Base-by-base conservation (phyloP, 2,329 filamentous ascomycete genomes). In the Neurospora crassa region DNA sequence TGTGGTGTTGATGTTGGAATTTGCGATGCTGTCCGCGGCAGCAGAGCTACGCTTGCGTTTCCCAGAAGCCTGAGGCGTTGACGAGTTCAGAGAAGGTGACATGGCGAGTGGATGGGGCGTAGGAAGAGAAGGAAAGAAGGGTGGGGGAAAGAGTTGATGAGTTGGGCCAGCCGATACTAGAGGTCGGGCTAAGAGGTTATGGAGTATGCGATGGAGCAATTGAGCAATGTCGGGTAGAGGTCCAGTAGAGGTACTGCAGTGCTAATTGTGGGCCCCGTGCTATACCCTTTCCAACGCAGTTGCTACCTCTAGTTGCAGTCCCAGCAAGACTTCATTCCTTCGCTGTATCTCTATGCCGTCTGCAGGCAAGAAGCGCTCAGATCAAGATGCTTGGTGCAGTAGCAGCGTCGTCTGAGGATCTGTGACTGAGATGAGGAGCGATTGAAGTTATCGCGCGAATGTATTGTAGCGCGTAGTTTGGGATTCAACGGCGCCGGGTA, bases 21-120 rank as follows among this genome's bases (percentile, higher is more conserved):
- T 83, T 74, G 83, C 80, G 69, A 82, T 80, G 73, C 80, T 84
- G 75, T 84, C 81, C 73, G 85, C 87, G 72, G 84, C 83, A 69
- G 87, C 87, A 72, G 84, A 83, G 71, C 87, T 88, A 80, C 94
- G 90, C 87, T 97, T 97, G 82, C 94, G 91, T 86, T 97, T 97
- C 77, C 86, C 87, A 75, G 83, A 83, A 73, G 68, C 69, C 40
- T 84, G 82, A 37, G 53, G 24, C 71, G 84, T 82, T 29, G 85
- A 84, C 69, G 83, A 83, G 37, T 85, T 86, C 43, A 88, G 84
- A 40, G 89, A 90, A 63, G 53, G 53, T 40, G 89, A 86, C 89
- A 91, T 91, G 73, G 67, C 45, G 37, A 37, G 71, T 43, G n/a
- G 34, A 29, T 16, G 41, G 47, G 40, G 67, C 40, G 40, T 12